These are phyloP conservation scores for Conoideocrella luteorostrata DNA, from an alignment of 2,329 filamentous ascomycete genomes.

Conservation along the genomic window DNA sequence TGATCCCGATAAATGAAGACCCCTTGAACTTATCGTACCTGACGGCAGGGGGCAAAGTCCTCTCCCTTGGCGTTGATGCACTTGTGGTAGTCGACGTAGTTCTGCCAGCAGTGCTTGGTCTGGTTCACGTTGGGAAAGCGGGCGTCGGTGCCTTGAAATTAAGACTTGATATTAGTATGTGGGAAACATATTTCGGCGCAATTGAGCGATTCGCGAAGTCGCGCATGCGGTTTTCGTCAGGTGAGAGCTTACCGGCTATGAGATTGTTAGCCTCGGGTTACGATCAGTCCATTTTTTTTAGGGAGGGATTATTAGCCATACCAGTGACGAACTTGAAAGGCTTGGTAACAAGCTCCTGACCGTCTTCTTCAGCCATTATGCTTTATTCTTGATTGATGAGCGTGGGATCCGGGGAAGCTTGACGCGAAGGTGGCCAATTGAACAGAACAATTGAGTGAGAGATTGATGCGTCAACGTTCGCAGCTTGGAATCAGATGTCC, in stretches of 20 bases:
- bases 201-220: slow-evolving; percentile 22
- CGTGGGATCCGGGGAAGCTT: slow-evolving; percentile 15
- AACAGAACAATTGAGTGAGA: slow-evolving; percentile 7
- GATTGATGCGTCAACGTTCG: slow-evolving; percentile 26
- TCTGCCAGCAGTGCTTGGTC: slow-evolving; percentile 99
- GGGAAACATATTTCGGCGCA: slow-evolving; percentile 5
- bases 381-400: slow-evolving; percentile 24
- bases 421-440: slow-evolving; percentile 18
- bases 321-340: slow-evolving; percentile 99
- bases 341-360: slow-evolving; percentile 77
- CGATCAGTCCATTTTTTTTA: slow-evolving; percentile 29
- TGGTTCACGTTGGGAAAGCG: slow-evolving; percentile 98
- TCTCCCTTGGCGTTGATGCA: slow-evolving; percentile 98
- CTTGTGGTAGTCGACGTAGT: slow-evolving; percentile 99
- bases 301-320: slow-evolving; percentile 49
- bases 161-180: slow-evolving; percentile 10
- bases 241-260: slow-evolving; percentile 37
- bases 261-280: slow-evolving; percentile 35
- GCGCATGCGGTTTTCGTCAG: slow-evolving; percentile 11
- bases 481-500: slow-evolving; percentile 36
- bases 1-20: background rate
- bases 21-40: slow-evolving; percentile 52
- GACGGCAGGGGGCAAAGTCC: slow-evolving; percentile 93
- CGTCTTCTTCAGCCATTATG: slow-evolving; percentile 87
- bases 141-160: slow-evolving; percentile 79